phyloP scores from a whole-genome alignment of 1,139 yeast genomes.

The Kluyveromyces sp. region DNA sequence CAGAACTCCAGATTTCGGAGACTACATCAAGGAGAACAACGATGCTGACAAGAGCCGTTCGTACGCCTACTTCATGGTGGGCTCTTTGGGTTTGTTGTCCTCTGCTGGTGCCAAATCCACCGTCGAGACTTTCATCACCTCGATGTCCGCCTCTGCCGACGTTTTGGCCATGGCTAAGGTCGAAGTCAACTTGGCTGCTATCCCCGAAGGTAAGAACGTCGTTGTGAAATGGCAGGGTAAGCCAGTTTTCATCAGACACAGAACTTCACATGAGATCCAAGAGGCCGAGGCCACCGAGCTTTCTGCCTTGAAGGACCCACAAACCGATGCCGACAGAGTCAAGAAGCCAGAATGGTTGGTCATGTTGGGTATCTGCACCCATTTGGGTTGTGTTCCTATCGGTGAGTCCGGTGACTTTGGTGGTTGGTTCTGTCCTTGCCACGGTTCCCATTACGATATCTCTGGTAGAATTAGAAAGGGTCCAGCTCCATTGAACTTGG shows the following conservation, averaged over 20 bases:
- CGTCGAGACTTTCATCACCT: conserved; percentile 86
- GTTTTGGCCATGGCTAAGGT: conserved; percentile 99
- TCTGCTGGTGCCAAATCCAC: conserved; percentile 99
- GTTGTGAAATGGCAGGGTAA: conserved; percentile 99
- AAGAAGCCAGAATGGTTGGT: conserved; percentile 97
- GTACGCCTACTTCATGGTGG: conserved; percentile 95
- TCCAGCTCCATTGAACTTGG: conserved; percentile 99
- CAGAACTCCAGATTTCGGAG: conserved; percentile 88
- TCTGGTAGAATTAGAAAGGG: conserved; percentile 99
- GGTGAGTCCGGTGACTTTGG: conserved; percentile 99
- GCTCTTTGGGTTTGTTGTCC: conserved; percentile 85
- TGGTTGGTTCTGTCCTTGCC: conserved; percentile 99
- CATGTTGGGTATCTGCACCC: conserved; percentile 99
- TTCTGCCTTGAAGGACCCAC: conserved; percentile 81
- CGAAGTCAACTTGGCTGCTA: conserved; percentile 88
- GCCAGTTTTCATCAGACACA: conserved; percentile 99
- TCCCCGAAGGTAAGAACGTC: conserved; percentile 97
- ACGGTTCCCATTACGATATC: conserved; percentile 99
- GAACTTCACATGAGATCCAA: conserved; percentile 86
- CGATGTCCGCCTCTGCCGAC: conserved; percentile 98
- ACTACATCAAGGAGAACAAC: conserved; percentile 66
- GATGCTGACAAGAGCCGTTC: conserved; percentile 71
- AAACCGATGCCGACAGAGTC: conserved; percentile 88
- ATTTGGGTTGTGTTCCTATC: conserved; percentile 99
- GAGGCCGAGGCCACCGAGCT: conserved; percentile 87